Base-by-base conservation (phyloP, 345 rosid genomes). In the Balakata baccata region DNA sequence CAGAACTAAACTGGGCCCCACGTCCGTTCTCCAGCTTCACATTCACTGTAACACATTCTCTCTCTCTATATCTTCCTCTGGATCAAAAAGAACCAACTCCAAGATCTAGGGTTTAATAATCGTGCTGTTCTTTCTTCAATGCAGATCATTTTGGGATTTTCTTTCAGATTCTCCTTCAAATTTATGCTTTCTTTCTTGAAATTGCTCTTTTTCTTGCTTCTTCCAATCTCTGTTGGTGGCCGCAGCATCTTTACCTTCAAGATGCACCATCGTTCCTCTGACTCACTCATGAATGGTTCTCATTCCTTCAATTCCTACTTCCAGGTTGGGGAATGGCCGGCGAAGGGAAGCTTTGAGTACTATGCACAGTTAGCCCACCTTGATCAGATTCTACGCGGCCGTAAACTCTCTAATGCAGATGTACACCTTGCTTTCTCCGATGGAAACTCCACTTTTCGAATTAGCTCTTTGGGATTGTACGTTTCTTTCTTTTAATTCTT, bases 391-490 rank as follows among this genome's bases (percentile, higher is more conserved):
- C 81, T 84, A 69, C 88, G 87, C 11, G 87, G 93, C 13, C 86
- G 92, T 16, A 83, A 73, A n/a, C 87, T 85, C 20, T 81, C 85
- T 11, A 86, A 86, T 25, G 59, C 41, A 20, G 73, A 69, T 23
- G 70, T 83, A 3, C 76, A 88, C n/a, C 87, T 91, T 5, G 75
- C 89, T 72, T 87, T 92, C 83, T 80, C 89, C 51, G 87, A 88
- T 41, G 97, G 97, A 3, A 94, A 89, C 78, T 86, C 90, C 11
- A 92, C 96, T 71, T 71, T 84, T 38, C 80, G 85, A 61, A 92
- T 94, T 73, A 88, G 83, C 82, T 86, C 94, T 54, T 84, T 94
- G 57, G 98, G 96, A 82, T 94, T 92, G 98, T 94, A 79, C 56
- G 80, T 16, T 7, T 43, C 46, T 59, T 57, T 60, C 25, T 11